Base-by-base conservation (phyloP, 441 rosid genomes). In the Hura crepitans region DNA sequence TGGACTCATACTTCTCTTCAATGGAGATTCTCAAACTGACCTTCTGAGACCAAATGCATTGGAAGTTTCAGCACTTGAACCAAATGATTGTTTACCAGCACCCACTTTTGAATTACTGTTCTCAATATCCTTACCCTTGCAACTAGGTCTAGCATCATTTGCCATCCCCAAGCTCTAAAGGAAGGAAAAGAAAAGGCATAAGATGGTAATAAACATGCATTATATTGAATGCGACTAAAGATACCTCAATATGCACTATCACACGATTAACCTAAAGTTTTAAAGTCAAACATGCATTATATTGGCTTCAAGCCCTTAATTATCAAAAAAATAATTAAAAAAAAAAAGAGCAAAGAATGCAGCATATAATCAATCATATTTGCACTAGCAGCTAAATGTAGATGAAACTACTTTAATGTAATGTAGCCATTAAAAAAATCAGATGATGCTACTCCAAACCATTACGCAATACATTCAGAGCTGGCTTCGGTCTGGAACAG, bases 1-100 rank as follows among this genome's bases (percentile, higher is more conserved):
- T 14, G 81, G 80, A 75, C 45, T 62, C 74, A 70, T 22, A 37
- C 42, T 79, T 68, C 81, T 79, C 71, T 75, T 80, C 14, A 75
- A 68, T 17, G 76, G 53, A 59, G 81, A 61, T 66, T 81, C 90
- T 62, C 89, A 78, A 17, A 49, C 55, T 33, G 90, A 86, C 84
- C 89, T 85, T 81, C 88, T 84, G 62, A 80, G 65, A 79, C 75
- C 79, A 66, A 73, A 64, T 42, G 82, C 31, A 61, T 81, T 80
- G 6, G 64, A 66, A 9, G 72, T 66, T 62, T 71, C 45, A 55
- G 72, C 58, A 35, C 77, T 73, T 6, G 75, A 47, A 72, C 73
- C 72, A 53, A 72, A 62, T 10, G 78, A 68, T 45, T 75, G 73
- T 71, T 84, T 86, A 18, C 81, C 84, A 74, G 47, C 60, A 28